phyloP scores from a whole-genome alignment of 495 filamentous ascomycete genomes.

The Acidomyces sp. region DNA sequence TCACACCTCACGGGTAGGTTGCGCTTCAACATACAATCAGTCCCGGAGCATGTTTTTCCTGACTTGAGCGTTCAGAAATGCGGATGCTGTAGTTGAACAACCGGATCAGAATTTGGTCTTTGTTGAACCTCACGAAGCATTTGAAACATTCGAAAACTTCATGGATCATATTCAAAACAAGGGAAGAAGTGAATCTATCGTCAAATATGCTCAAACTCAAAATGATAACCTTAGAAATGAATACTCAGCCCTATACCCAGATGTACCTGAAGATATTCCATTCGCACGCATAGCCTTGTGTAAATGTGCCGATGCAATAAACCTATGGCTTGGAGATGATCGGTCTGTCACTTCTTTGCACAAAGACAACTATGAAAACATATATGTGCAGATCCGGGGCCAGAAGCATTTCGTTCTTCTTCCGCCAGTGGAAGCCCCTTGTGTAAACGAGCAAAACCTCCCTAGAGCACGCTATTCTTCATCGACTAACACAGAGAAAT shows the following conservation, averaged over 20 bases:
- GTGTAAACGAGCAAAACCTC: slow-evolving; percentile 47
- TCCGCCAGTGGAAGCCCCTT: slow-evolving; percentile 48
- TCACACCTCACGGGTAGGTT: slow-evolving; percentile 53
- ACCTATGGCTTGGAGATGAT: slow-evolving; percentile 66
- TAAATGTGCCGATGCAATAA: slow-evolving; percentile 52
- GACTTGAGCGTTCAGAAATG: slow-evolving; percentile 37
- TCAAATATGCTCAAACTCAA: slow-evolving; percentile 43
- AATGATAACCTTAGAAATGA: slow-evolving; percentile 65
- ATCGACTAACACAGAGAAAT: slow-evolving; percentile 19
- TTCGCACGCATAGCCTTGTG: slow-evolving; percentile 56
- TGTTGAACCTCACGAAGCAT: slow-evolving; percentile 33
- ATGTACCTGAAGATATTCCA: slow-evolving; percentile 44
- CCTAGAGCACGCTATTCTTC: slow-evolving; percentile 38
- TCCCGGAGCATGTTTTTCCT: too few relatives aligned
- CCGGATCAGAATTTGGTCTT: slow-evolving; percentile 34
- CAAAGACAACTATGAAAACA: slow-evolving; percentile 69
- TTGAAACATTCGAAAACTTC: slow-evolving; percentile 28
- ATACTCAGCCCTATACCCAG: slow-evolving; percentile 43
- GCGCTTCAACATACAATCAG: too few relatives aligned
- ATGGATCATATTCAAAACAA: slow-evolving; percentile 21
- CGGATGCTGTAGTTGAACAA: slow-evolving; percentile 42
- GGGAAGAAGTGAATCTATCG: slow-evolving; percentile 3
- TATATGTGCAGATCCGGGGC: slow-evolving; percentile 61
- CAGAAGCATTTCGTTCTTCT: slow-evolving; percentile 58
- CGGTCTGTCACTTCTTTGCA: slow-evolving; percentile 53